A percentile compares a stretch with the other conserved stretches of the same genome.
These are phyloP conservation scores for Arabidopsis lyrata DNA, from an alignment of 441 rosid genomes.

Conservation along the genomic window DNA sequence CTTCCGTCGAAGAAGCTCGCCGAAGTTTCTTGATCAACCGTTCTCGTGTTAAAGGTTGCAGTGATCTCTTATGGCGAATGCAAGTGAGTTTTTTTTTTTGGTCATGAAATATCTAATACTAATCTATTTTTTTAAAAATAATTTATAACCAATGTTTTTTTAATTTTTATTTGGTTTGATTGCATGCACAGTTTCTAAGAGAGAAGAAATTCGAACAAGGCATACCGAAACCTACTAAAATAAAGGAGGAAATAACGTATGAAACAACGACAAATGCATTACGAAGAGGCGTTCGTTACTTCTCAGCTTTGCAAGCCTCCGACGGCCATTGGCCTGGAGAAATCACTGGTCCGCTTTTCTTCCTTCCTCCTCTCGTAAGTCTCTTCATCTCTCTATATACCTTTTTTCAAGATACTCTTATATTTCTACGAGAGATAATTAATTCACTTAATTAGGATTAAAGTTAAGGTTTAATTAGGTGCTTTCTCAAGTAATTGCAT, in stretches of 20 bases:
- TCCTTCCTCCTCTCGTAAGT: slow-evolving; percentile 42
- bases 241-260: not conserved
- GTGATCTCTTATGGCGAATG: slow-evolving; percentile 68
- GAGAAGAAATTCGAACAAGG: slow-evolving; percentile 37
- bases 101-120: too few species aligned
- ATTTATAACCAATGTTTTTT: too few species aligned
- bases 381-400: too few species aligned
- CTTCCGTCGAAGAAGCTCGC: slow-evolving; percentile 57
- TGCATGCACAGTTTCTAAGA: slow-evolving; percentile 27
- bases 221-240: too few species aligned
- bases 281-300: slow-evolving; percentile 55
- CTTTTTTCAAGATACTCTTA: too few species aligned
- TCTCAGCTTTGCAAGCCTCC: slow-evolving; percentile 63
- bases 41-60: slow-evolving; percentile 52
- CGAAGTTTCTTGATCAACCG: slow-evolving; percentile 47
- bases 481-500: too few species aligned
- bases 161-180: not conserved
- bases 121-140: too few species aligned
- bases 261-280: slow-evolving; percentile 55
- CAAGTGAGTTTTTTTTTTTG: slow-evolving; percentile 49
- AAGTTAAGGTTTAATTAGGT: too few species aligned
- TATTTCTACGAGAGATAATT: too few species aligned
- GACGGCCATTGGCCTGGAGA: slow-evolving; percentile 77
- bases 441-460: too few species aligned
- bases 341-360: slow-evolving; percentile 63